phyloP scores from a whole-genome alignment of 2,329 filamentous ascomycete genomes.

The Verticillium albo-atrum region DNA sequence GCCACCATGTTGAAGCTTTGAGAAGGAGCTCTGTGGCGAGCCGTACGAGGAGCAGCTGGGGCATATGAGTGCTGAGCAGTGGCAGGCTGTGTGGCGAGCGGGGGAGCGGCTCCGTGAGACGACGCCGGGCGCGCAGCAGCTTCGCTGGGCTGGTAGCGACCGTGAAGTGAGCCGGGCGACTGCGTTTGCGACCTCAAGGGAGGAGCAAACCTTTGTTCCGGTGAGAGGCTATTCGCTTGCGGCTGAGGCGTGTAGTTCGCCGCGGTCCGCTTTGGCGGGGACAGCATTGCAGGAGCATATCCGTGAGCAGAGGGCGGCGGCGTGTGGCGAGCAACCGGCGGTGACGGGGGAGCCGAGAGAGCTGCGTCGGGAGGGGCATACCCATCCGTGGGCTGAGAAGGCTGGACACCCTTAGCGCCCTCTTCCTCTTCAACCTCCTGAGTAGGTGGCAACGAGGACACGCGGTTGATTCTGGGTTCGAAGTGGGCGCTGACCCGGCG shows the following conservation, averaged over 20 bases:
- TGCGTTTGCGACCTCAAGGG: constrained; percentile 59
- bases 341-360: constrained; percentile 30
- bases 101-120: constrained; percentile 40
- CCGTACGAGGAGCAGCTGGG: constrained; percentile 20
- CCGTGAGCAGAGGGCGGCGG: constrained; percentile 40
- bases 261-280: constrained; percentile 50
- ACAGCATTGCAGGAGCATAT: constrained; percentile 38
- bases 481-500: constrained; percentile 49
- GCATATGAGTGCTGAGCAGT: constrained; percentile 12
- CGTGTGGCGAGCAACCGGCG: constrained; percentile 34
- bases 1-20: constrained; percentile 53
- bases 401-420: constrained; percentile 14
- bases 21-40: constrained; percentile 47
- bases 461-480: constrained; percentile 49
- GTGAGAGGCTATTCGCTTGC: constrained; percentile 19
- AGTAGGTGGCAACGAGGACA: constrained; percentile 56
- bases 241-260: constrained; percentile 47
- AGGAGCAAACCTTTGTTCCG: constrained; percentile 41
- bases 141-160: constrained; percentile 33
- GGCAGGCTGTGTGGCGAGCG: constrained; percentile 19
- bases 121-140: constrained; percentile 50
- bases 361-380: constrained; percentile 19
- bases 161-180: constrained; percentile 49
- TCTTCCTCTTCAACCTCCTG: constrained; percentile 59
- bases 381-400: constrained; percentile 12